Conservation (phyloP, 495 filamentous ascomycete genomes). For the Penicillium cosmopolitanum region DNA sequence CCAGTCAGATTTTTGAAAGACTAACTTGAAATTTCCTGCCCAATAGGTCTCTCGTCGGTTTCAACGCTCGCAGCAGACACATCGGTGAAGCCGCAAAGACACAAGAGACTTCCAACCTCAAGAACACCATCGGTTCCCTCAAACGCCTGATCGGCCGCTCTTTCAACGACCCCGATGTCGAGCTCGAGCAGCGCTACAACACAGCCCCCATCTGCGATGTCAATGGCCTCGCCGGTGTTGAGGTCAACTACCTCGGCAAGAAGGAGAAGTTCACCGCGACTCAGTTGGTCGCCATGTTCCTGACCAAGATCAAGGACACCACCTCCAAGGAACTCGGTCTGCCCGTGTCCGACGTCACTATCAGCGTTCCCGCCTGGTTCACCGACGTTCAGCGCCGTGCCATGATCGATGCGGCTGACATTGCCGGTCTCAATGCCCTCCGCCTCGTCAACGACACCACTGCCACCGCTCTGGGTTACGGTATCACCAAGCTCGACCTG, state of each 20-base stretch:
- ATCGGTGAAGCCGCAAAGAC: conserved; percentile 96
- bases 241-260: conserved; percentile 91
- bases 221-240: conserved; percentile 91
- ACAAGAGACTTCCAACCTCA: conserved; percentile 98
- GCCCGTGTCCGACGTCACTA: conserved; percentile 91
- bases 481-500: conserved; percentile 96
- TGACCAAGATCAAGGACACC: conserved; percentile 91
- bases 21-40: conserved; percentile 36
- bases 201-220: conserved; percentile 87
- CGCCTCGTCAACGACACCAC: conserved; percentile 98
- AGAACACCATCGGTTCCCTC: conserved; percentile 93
- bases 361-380: conserved; percentile 96
- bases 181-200: conserved; percentile 89
- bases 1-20: conserved; percentile 21
- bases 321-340: conserved; percentile 85
- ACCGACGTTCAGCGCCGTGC: conserved; percentile 89
- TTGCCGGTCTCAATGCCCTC: conserved; percentile 90
- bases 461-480: conserved; percentile 92
- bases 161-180: conserved; percentile 86
- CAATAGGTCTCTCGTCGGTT: conserved; percentile 86
- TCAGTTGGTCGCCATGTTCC: conserved; percentile 91
- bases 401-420: conserved; percentile 90
- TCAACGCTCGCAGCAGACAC: conserved; percentile 89
- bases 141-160: conserved; percentile 89
- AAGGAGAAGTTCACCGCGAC: conserved; percentile 91